These are phyloP conservation scores for Camillea tinctor DNA, from an alignment of 2,329 filamentous ascomycete species.

Conservation along the genomic window DNA sequence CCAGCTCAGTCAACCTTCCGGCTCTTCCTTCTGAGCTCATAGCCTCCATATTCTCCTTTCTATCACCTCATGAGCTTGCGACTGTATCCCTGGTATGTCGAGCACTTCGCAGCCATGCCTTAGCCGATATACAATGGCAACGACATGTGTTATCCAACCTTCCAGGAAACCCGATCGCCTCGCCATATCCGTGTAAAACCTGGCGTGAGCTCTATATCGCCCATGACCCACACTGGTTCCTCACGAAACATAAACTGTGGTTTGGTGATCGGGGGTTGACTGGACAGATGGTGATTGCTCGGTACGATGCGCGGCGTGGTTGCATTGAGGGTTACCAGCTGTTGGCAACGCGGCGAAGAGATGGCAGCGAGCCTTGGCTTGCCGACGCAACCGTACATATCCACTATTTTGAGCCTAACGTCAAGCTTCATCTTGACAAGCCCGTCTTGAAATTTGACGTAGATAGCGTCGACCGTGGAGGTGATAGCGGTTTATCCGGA, in stretches of 20 bases:
- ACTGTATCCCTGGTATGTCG: constrained; percentile 61
- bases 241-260: constrained; percentile 79
- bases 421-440: constrained; percentile 72
- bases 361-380: constrained; percentile 62
- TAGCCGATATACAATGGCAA: constrained; percentile 71
- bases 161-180: constrained; percentile 51
- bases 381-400: constrained; percentile 66
- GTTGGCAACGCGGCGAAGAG: constrained; percentile 59
- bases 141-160: constrained; percentile 67
- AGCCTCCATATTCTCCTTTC: constrained; percentile 65
- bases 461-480: constrained; percentile 24
- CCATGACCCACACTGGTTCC: constrained; percentile 82
- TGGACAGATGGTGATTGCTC: constrained; percentile 73
- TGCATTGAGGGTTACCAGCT: constrained; percentile 81
- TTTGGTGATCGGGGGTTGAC: constrained; percentile 72
- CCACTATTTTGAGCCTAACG: constrained; percentile 67
- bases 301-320: constrained; percentile 70
- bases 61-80: constrained; percentile 64
- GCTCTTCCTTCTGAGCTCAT: constrained; percentile 73
- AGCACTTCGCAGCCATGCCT: constrained; percentile 56
- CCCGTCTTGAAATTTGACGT: constrained; percentile 62
- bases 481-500: constrained; percentile 12
- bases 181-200: constrained; percentile 57
- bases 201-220: constrained; percentile 72
- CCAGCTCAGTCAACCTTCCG: constrained; percentile 38